phyloP scores from a whole-genome alignment of 805 yeast genomes.

The Cyberlindnera galapagoensis region DNA sequence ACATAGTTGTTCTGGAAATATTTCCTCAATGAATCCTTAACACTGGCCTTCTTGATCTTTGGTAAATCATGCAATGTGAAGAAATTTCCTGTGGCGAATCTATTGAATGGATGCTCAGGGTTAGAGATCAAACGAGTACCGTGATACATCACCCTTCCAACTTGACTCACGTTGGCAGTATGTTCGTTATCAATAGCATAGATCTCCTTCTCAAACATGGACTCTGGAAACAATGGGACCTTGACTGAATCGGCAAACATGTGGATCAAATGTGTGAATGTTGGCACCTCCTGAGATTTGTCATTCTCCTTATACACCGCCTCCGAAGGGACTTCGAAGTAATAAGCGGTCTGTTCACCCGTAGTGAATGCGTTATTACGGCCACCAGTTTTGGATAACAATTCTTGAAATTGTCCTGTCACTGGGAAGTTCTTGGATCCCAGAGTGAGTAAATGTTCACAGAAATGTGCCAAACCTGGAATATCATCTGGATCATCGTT shows the following conservation, averaged over 20 bases:
- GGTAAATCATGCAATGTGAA: constrained; percentile 38
- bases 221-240: constrained; percentile 42
- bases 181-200: constrained; percentile 65
- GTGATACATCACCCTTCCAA: constrained; percentile 48
- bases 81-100: constrained; percentile 61
- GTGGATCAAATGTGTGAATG: constrained; percentile 39
- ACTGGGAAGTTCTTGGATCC: constrained; percentile 52
- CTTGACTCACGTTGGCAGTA: constrained; percentile 38
- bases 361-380: constrained; percentile 61
- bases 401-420: constrained; percentile 38
- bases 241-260: constrained; percentile 47
- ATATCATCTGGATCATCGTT: constrained; percentile 64
- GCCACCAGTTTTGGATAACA: constrained; percentile 46
- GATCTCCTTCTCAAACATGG: constrained; percentile 42
- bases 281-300: constrained; percentile 26
- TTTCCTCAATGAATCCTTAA: constrained; percentile 29
- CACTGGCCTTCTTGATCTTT: constrained; percentile 26
- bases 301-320: constrained; percentile 17
- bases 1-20: constrained; percentile 38
- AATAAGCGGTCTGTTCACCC: constrained; percentile 59
- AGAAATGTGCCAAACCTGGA: constrained; percentile 84
- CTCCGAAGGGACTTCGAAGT: constrained; percentile 51
- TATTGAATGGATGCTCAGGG: constrained; percentile 43
- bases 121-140: constrained; percentile 48
- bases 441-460: constrained; percentile 66